These are phyloP conservation scores for Blastocladiella emersonii DNA, from an alignment of 371 early-diverging fungal genomes.

Conservation along the genomic window DNA sequence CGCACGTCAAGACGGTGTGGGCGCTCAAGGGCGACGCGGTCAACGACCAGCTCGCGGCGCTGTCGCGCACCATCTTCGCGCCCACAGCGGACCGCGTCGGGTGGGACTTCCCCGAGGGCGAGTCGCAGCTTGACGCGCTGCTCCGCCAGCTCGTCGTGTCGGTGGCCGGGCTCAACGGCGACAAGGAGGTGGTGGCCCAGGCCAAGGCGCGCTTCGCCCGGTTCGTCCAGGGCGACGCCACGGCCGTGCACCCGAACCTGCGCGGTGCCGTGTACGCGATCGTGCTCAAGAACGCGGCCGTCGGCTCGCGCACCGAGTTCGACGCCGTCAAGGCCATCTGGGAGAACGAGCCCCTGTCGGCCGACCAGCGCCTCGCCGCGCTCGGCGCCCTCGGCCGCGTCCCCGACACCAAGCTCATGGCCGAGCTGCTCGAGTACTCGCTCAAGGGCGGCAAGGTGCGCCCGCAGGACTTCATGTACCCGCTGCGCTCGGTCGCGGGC, in stretches of 20 bases:
- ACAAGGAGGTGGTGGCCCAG: slow-evolving; percentile 35
- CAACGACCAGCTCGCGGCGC: neutral
- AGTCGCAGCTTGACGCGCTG: slow-evolving; percentile 23
- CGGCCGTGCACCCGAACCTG: slow-evolving; percentile 67
- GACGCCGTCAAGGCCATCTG: slow-evolving; percentile 59
- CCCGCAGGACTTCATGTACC: slow-evolving; percentile 65
- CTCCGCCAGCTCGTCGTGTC: slow-evolving; percentile 36
- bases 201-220: slow-evolving; percentile 41
- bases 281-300: slow-evolving; percentile 43
- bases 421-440: slow-evolving; percentile 44
- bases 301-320: slow-evolving; percentile 41
- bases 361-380: slow-evolving; percentile 66
- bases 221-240: slow-evolving; percentile 34
- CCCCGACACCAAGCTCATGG: slow-evolving; percentile 38
- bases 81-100: neutral
- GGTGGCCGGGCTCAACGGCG: slow-evolving; percentile 29
- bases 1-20: slow-evolving; percentile 7
- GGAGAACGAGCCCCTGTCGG: slow-evolving; percentile 35
- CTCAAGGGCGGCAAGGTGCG: slow-evolving; percentile 55
- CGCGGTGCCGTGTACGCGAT: slow-evolving; percentile 65
- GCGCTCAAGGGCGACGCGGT: neutral
- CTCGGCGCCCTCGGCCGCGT: slow-evolving; percentile 59
- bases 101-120: slow-evolving; percentile 14
- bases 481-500: slow-evolving; percentile 34
- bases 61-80: neutral